Conservation (phyloP, 306 rosid genomes). For the Quercus alba region DNA sequence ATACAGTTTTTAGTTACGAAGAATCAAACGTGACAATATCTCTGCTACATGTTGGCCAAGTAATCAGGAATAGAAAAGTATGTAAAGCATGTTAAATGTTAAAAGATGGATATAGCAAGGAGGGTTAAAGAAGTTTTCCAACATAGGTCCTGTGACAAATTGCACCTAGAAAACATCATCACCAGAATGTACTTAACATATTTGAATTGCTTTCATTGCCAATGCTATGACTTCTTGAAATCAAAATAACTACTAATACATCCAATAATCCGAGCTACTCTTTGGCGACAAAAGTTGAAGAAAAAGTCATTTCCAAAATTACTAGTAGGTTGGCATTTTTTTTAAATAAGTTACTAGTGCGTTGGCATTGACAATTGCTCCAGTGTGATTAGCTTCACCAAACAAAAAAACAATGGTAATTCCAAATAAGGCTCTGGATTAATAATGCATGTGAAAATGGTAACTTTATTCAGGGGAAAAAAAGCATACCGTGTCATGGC, state of each 20-base stretch:
- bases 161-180: not conserved
- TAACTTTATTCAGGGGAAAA: not conserved
- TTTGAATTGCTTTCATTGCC: not conserved
- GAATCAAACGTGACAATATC: not conserved
- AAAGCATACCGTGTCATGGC: slow-evolving; percentile 84
- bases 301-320: not conserved
- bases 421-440: not conserved
- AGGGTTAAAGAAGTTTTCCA: not conserved
- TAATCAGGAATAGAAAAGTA: not conserved
- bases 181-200: not conserved
- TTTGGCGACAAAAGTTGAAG: not conserved
- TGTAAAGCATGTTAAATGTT: not conserved
- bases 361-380: not conserved
- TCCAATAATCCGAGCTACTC: not conserved
- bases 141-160: not conserved
- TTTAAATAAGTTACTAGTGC: no score
- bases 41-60: not conserved
- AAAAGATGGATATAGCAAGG: not conserved
- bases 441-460: not conserved
- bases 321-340: not conserved
- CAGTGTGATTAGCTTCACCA: not conserved
- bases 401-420: not conserved
- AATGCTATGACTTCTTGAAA: not conserved
- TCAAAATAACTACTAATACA: not conserved
- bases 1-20: not conserved